A percentile compares a stretch with the other conserved stretches of the same genome.
Conservation (phyloP, 1,284 basidiomycete genomes). For the Albatrellus sp. region DNA sequence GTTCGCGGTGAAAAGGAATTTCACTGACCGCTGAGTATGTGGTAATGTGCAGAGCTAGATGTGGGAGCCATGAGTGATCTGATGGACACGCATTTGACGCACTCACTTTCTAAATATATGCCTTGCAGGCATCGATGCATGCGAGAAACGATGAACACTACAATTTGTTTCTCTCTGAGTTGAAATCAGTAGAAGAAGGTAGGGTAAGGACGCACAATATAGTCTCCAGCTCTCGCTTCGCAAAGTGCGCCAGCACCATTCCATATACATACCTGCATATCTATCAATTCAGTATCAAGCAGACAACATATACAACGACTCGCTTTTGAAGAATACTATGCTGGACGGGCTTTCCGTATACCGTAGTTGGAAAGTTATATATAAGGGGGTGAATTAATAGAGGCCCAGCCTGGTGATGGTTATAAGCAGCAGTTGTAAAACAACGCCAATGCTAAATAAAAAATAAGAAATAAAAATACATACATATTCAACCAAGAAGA, state of each 20-base stretch:
- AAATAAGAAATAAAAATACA: too few relatives aligned
- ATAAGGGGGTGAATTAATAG: conserved; percentile 85
- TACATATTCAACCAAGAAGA: conserved; percentile 89
- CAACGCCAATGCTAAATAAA: neutral
- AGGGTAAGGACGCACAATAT: conserved; percentile 49
- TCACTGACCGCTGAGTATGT: conserved; percentile 60
- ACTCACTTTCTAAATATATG: conserved; percentile 88
- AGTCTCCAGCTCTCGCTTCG: conserved; percentile 91
- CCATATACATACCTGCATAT: conserved; percentile 57
- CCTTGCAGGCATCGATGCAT: conserved; percentile 83
- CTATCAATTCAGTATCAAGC: neutral
- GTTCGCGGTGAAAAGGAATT: conserved; percentile 11
- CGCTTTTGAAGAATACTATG: conserved; percentile 76
- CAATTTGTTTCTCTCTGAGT: neutral
- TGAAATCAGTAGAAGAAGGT: neutral
- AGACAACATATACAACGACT: conserved; percentile 12
- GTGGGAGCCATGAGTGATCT: conserved; percentile 1
- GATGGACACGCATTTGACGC: conserved; percentile 4
- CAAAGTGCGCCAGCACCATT: conserved; percentile 78
- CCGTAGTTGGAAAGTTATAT: conserved; percentile 57
- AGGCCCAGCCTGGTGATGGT: conserved; percentile 58
- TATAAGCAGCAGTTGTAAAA: neutral
- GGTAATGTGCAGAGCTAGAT: conserved; percentile 79
- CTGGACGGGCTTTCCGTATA: conserved; percentile 58
- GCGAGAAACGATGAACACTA: conserved; percentile 88